Evolutionary conservation across 1,139 yeast species (phyloP).

Genomic region (Nakaseomyces kungkrabaensis): DNA sequence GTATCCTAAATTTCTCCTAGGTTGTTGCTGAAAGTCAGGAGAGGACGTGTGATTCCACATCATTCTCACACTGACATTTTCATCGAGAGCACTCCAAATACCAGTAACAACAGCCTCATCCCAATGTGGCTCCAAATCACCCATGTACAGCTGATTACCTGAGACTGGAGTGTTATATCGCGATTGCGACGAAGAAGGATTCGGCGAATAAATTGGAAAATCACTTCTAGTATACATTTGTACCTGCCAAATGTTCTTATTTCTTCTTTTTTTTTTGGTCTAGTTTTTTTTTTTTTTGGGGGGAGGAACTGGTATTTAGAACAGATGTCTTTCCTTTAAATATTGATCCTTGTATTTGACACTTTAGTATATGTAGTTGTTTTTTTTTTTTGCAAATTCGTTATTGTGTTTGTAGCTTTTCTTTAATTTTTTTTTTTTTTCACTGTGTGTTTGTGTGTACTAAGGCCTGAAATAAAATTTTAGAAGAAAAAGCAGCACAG

Average conservation of each 20-base stretch:
- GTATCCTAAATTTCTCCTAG: slow-evolving; percentile 36
- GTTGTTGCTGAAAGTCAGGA: slow-evolving; percentile 35
- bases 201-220: not conserved
- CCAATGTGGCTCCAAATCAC: slow-evolving; percentile 67
- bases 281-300: not conserved
- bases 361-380: no score
- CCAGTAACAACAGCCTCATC: slow-evolving; percentile 50
- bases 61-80: slow-evolving; percentile 38
- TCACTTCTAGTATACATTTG: not conserved
- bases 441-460: no score
- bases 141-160: slow-evolving; percentile 39
- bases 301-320: no score
- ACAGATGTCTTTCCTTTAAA: no score
- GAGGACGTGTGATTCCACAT: slow-evolving; percentile 32
- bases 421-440: no score
- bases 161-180: not conserved
- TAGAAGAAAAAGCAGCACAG: no score
- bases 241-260: not conserved
- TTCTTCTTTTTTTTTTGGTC: not conserved
- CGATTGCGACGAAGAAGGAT: not conserved
- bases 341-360: no score
- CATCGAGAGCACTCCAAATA: slow-evolving; percentile 42
- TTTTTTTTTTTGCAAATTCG: no score
- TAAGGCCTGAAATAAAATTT: no score
- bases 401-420: no score